A percentile compares a stretch with the other conserved stretches of the same genome.
phyloP scores from a whole-genome alignment of 1,284 basidiomycete genomes.

The Cystobasidium sp. region DNA sequence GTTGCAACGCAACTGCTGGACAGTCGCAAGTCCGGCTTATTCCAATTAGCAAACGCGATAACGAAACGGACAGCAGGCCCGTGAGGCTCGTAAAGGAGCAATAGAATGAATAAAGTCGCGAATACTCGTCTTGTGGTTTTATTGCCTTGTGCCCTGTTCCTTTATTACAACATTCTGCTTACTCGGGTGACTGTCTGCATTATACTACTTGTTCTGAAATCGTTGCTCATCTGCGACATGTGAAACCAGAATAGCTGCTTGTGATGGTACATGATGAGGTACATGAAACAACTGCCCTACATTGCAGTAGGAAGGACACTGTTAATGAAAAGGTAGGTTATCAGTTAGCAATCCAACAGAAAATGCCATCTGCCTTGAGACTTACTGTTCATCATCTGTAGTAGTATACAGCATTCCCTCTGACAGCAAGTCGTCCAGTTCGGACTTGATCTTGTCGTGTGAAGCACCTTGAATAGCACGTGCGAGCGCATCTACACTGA shows the following conservation, averaged over 20 bases:
- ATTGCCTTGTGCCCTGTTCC: no score
- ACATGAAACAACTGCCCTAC: neutral
- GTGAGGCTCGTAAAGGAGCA: conserved; percentile 4
- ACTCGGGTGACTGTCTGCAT: no score
- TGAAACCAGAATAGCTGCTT: neutral
- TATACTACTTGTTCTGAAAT: neutral
- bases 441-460: conserved; percentile 61
- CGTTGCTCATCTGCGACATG: neutral
- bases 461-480: conserved; percentile 59
- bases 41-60: conserved; percentile 21
- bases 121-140: no score
- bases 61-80: conserved; percentile 29
- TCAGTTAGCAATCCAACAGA: no score
- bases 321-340: no score
- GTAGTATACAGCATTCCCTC: conserved; percentile 72
- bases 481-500: conserved; percentile 47
- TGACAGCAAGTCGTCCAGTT: conserved; percentile 70
- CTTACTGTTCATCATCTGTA: conserved; percentile 51
- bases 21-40: conserved; percentile 16
- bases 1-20: conserved; percentile 34
- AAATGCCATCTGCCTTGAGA: no score
- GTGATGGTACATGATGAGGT: neutral
- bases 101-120: no score
- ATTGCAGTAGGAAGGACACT: conserved; percentile 18
- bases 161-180: no score